Conservation (phyloP, 163 green algal genomes). For the Volvox carteri region DNA sequence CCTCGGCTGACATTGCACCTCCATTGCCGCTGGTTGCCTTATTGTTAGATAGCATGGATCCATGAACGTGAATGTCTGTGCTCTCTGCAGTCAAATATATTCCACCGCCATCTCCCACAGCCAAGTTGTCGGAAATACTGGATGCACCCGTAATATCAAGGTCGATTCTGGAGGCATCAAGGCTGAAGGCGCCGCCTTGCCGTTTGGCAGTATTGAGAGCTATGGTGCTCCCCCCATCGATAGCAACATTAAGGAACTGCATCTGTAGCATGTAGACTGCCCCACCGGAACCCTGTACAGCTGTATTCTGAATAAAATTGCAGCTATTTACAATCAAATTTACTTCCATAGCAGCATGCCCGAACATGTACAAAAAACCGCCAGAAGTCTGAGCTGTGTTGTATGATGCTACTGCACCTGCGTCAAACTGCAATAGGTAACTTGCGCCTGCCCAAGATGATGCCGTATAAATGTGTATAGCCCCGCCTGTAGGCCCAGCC, state of each 20-base stretch:
- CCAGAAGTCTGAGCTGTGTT: background rate
- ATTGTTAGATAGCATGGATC: too few species aligned
- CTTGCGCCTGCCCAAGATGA: background rate
- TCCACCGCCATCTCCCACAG: background rate
- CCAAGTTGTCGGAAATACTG: background rate
- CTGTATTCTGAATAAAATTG: background rate
- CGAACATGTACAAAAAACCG: background rate
- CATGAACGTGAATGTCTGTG: too few species aligned
- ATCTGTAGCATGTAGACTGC: too few species aligned
- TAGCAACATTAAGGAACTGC: background rate
- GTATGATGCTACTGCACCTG: background rate
- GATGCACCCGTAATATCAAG: background rate
- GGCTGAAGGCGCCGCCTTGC: background rate
- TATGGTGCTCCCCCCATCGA: background rate
- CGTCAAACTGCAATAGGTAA: background rate
- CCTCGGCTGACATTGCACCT: too few species aligned
- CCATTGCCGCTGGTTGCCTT: background rate
- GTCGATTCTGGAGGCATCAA: background rate
- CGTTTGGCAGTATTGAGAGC: background rate
- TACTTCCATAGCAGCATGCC: background rate
- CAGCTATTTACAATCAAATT: background rate
- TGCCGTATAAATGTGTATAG: too few species aligned
- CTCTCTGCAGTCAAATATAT: too few species aligned
- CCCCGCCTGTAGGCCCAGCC: background rate
- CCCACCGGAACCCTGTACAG: too few species aligned